Evolutionary conservation across 768 basidiomycete genomes (phyloP), one percentile per base, ranked within the genome.

Genomic region (Sporobolomyces phaffii): DNA sequence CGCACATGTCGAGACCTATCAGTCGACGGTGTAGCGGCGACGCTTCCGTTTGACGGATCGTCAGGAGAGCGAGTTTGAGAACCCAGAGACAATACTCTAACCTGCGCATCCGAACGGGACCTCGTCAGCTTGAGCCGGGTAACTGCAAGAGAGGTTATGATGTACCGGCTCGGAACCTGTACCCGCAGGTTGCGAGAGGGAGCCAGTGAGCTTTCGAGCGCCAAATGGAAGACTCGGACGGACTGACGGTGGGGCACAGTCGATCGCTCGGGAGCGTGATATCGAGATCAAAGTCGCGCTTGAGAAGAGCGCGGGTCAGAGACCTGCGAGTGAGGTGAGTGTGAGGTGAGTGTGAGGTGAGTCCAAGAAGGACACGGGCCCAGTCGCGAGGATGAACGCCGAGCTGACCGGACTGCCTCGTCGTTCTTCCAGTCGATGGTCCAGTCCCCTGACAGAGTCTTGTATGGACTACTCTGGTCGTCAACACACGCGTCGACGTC

Each of bases 241-340:
- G n/a, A n/a, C 64, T 40, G 2, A 94, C 91, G 1, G 93, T 88
- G 31, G 93, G 93, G 77, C 92, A 94, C 4, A 96, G 78, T 53
- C 92, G 80, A 76, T 90, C 83, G 1, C 79, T 74, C 0, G 88
- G 88, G 11, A 96, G 77, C 5, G 78, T 72, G 0, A 94, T 70
- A 24, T 78, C 78, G 36, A 96, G 74, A 1, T 80, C 77, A 74
- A 91, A 94, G 78, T 94, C 90, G 24, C 85, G 81, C 68, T 82
- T 78, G 34, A 94, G 81, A n/a, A 96, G 80, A 0, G 89, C 89
- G 69, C 86, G 81, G 2, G 92, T 94, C 69, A 96, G 79, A 29
- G 83, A 81, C 74, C 93, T 91, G 73, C 3, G 7, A 20, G 28
- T 36, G 8, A 1, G 24, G 40, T 38, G 14, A 22, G n/a, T 2